Conservation (phyloP, 2,329 filamentous ascomycete genomes). For the Hymenoscyphus fructigenus region DNA sequence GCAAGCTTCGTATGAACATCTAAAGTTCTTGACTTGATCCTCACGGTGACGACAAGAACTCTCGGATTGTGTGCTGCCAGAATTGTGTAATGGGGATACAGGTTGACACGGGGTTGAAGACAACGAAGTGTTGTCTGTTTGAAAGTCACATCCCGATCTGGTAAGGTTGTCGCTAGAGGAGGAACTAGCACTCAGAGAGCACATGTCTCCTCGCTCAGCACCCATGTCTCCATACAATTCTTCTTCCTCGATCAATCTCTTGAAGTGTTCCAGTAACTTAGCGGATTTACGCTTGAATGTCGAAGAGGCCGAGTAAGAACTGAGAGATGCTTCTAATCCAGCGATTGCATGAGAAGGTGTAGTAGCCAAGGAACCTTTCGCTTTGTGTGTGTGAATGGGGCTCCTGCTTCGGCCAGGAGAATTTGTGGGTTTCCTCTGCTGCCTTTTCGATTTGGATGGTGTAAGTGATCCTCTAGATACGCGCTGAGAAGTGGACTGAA, state of each 20-base stretch:
- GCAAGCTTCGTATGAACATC: background rate
- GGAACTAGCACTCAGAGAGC: background rate
- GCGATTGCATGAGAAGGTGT: background rate
- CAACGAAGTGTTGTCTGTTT: slow-evolving; percentile 18
- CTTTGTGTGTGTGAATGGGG: background rate
- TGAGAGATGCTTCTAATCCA: background rate
- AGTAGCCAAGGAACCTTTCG: background rate
- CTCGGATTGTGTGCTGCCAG: background rate
- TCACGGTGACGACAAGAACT: background rate
- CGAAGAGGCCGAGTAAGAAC: background rate
- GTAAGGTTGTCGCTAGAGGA: background rate
- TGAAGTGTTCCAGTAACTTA: background rate
- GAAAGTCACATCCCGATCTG: slow-evolving; percentile 4
- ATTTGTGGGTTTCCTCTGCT: background rate
- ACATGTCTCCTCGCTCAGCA: background rate
- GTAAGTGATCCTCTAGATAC: background rate
- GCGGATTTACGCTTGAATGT: background rate
- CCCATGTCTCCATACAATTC: background rate
- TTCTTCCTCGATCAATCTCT: slow-evolving; percentile 6
- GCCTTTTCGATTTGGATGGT: background rate
- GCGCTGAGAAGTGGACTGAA: background rate
- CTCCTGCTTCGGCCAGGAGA: background rate
- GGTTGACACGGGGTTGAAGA: slow-evolving; percentile 14
- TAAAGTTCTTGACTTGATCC: background rate
- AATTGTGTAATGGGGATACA: background rate